Base-by-base conservation (phyloP, 768 basidiomycete species). In the Mycena vulgaris region DNA sequence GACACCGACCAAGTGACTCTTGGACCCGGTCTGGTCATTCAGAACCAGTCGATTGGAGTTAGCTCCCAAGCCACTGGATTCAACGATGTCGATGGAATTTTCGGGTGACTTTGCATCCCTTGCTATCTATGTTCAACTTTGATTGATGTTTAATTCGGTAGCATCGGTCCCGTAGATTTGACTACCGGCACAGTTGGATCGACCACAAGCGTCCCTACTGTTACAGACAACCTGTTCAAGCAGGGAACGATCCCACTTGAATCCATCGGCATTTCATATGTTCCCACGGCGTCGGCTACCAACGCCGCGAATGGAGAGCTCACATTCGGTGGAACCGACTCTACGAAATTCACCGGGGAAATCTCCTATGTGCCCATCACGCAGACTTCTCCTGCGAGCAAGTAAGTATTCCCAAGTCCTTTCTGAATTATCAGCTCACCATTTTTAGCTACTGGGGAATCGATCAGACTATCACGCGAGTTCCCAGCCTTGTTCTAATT, bases 191-290 rank as follows among this genome's bases (percentile, higher is more conserved):
- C 86, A n/a, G 85, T 88, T 40, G 78, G 78, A 4, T 77, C 78
- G 60, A 80, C 78, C 13, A 49, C 75, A 2, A 75, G 77, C 23
- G 83, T 89, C 25, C 86, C 88, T 11, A 90, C 89, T 14, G 85
- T 91, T 21, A 88, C 85, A n/a, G 86, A 90, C 79, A 90, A 87
- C 76, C 83, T 90, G 16, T 87, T 82, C 77, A 39, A 78, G 13
- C 83, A 88, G 74, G 85, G 86, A 13, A 78, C 77, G 3, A 90
- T 91, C 68, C 53, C 81, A 17, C 72, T 79, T 16, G 78, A 88
- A 69, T 81, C 82, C 5, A 80, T 90, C 63, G 88, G 87, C 6
- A 87, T 89, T 74, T 89, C 82, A 58, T 90, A 85, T 73, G 76
- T 81, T 65, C 89, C 89, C 17, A 85, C 87, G 5, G 86, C 86